Evolutionary conservation across 129 eudicot genomes (phyloP).

Genomic region (Flaveria linearis): DNA sequence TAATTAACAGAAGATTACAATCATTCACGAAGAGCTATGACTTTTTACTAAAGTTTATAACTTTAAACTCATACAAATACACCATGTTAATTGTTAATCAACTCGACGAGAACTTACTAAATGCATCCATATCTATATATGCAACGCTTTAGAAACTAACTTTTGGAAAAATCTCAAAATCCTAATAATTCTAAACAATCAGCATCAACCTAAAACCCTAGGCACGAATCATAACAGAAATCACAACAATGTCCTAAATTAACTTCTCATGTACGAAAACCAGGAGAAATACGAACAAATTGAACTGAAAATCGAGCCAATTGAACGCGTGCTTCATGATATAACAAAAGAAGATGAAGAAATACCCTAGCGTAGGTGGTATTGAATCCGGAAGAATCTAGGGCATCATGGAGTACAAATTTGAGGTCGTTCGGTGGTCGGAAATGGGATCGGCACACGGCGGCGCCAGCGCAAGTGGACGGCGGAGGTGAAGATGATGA

Average conservation of each 20-base stretch:
- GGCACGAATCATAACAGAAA: not conserved
- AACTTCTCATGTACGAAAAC: not conserved
- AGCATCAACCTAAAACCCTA: slow-evolving; percentile 17
- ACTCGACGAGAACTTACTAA: not conserved
- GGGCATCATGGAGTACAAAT: slow-evolving; percentile 78
- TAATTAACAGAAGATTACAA: not conserved
- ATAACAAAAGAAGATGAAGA: not conserved
- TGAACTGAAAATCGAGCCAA: not conserved
- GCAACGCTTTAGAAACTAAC: not conserved
- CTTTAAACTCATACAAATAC: not conserved
- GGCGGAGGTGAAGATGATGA: not conserved
- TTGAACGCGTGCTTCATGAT: not conserved
- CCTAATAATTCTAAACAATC: not conserved
- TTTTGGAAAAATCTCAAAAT: not conserved
- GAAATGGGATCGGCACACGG: slow-evolving; percentile 44
- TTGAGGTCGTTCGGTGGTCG: slow-evolving; percentile 42
- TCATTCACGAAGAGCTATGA: not conserved
- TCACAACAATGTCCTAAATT: not conserved
- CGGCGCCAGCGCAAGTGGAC: slow-evolving; percentile 8
- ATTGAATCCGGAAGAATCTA: slow-evolving; percentile 70
- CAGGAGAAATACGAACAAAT: not conserved
- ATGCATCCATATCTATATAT: not conserved
- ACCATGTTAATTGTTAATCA: not conserved
- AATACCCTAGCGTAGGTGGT: slow-evolving; percentile 69
- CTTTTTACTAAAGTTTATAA: not conserved